Evolutionary conservation across 148 eudicot genomes (phyloP).

Genomic region (Limonium bicolor): DNA sequence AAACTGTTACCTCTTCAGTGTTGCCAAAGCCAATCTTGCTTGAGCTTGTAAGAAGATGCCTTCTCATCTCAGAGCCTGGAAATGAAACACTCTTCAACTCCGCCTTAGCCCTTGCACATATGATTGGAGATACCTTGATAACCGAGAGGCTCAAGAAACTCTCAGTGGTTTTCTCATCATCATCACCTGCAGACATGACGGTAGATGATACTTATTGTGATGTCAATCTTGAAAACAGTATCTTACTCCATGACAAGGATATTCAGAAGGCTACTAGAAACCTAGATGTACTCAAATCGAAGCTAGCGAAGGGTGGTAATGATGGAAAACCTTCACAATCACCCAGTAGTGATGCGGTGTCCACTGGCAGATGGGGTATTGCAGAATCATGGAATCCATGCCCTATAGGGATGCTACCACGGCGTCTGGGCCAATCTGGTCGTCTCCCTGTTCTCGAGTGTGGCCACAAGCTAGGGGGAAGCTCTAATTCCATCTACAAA

Average conservation of each 20-base stretch:
- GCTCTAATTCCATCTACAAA: not conserved
- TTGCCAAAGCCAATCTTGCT: conserved; percentile 26
- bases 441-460: conserved; percentile 44
- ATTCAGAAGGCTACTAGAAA: conserved; percentile 39
- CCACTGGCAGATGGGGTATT: conserved; percentile 31
- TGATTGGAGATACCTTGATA: conserved; percentile 28
- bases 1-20: conserved; percentile 7
- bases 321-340: conserved; percentile 2
- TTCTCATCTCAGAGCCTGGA: conserved; percentile 30
- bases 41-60: conserved; percentile 42
- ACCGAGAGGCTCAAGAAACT: conserved; percentile 41
- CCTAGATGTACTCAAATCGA: conserved; percentile 25
- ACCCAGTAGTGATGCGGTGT: not conserved
- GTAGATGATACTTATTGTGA: conserved; percentile 8
- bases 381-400: conserved; percentile 73
- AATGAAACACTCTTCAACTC: conserved; percentile 44
- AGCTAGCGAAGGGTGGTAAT: conserved; percentile 9
- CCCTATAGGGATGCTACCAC: conserved; percentile 73
- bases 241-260: conserved; percentile 21
- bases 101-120: conserved; percentile 35
- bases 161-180: conserved; percentile 14
- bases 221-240: conserved; percentile 11
- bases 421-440: conserved; percentile 41
- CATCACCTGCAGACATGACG: conserved; percentile 1
- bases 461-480: conserved; percentile 2